Percentiles rank a stretch among this genome's conserved stretches.
These are phyloP conservation scores for Trichosanthes cucumerina DNA, from an alignment of 306 rosid genomes.

Conservation along the genomic window DNA sequence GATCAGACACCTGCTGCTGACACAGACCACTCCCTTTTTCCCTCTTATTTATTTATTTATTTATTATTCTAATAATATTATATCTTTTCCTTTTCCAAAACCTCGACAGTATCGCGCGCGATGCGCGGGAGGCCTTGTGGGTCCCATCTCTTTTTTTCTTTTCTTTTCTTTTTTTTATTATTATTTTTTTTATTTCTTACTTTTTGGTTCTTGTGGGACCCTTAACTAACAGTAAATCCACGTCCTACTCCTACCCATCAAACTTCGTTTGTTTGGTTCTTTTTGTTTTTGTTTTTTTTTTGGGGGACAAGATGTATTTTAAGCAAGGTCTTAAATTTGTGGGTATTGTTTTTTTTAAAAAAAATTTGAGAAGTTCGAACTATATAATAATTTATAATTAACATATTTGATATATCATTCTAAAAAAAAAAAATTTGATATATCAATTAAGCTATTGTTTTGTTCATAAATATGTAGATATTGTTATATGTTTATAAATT, in stretches of 20 bases:
- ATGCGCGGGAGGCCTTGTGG: slow-evolving; percentile 49
- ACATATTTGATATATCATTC: too few species aligned
- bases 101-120: slow-evolving; percentile 59
- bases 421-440: too few species aligned
- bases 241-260: background rate
- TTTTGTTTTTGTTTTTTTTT: background rate
- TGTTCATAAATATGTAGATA: too few species aligned
- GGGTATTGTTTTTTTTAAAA: too few species aligned
- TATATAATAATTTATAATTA: too few species aligned
- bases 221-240: background rate
- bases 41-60: background rate
- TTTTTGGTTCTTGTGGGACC: background rate
- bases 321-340: too few species aligned
- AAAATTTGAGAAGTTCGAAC: too few species aligned
- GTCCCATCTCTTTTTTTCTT: background rate
- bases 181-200: background rate
- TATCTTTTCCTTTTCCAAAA: background rate
- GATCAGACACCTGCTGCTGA: slow-evolving; percentile 28
- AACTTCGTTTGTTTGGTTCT: background rate
- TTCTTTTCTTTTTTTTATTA: background rate
- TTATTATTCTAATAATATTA: background rate
- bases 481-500: too few species aligned
- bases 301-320: too few species aligned
- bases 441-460: too few species aligned
- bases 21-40: slow-evolving; percentile 13